Percentiles rank a stretch among this genome's conserved stretches.
phyloP scores from a whole-genome alignment of 139 green algal species.

The Marvania coccoides region DNA sequence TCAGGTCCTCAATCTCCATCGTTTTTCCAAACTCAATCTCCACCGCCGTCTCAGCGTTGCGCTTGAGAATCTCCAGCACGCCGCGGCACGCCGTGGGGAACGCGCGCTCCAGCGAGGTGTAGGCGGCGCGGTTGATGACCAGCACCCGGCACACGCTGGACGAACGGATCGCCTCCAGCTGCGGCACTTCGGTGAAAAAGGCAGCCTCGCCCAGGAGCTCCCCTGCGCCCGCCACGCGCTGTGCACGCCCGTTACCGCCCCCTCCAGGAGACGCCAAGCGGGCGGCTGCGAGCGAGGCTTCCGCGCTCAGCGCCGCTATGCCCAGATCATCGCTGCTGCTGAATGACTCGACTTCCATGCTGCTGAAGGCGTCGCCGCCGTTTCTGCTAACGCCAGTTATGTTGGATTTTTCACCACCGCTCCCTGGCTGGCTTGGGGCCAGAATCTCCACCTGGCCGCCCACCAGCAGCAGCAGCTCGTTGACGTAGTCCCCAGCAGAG shows the following conservation, averaged over 20 bases:
- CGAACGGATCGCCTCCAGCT: conserved; percentile 21
- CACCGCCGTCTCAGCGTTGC: conserved; percentile 8
- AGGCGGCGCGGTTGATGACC: conserved; percentile 34
- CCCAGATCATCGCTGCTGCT: not conserved
- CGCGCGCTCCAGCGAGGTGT: conserved; percentile 26
- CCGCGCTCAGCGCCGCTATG: not conserved
- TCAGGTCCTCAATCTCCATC: no score
- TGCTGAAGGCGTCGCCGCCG: not conserved
- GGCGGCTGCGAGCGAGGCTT: not conserved
- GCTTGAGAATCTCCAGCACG: conserved; percentile 51
- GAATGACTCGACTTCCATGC: not conserved
- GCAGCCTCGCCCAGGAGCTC: conserved; percentile 31
- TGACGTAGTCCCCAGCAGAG: conserved; percentile 27
- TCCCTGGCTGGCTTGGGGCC: not conserved
- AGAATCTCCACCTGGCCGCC: conserved; percentile 15
- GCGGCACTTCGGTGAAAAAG: conserved; percentile 48
- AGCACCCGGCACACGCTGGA: conserved; percentile 40
- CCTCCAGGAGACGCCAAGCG: not conserved
- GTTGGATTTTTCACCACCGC: not conserved
- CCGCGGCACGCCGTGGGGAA: conserved; percentile 39
- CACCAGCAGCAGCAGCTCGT: conserved; percentile 46
- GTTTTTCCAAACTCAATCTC: no score
- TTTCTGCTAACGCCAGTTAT: not conserved
- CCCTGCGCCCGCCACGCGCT: not conserved
- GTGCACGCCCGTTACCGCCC: no score